Evolutionary conservation across 73 alveolate genomes (phyloP).

Genomic region (Blepharisma stoltei): DNA sequence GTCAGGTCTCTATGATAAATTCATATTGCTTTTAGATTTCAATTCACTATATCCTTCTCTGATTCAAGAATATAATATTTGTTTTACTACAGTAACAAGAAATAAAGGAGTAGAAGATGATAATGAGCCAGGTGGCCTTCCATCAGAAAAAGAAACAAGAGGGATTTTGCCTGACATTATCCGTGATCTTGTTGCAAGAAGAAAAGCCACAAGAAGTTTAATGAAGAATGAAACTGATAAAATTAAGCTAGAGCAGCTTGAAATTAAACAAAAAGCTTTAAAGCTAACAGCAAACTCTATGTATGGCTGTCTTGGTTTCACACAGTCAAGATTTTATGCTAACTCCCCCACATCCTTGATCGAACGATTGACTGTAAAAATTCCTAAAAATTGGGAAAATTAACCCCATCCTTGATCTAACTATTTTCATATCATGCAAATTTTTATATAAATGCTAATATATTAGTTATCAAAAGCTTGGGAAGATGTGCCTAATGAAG

Average conservation of each 20-base stretch:
- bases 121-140: constrained; percentile 47
- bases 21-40: constrained; percentile 96
- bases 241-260: constrained; percentile 69
- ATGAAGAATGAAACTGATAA: constrained; percentile 66
- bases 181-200: constrained; percentile 72
- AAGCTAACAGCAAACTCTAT: constrained; percentile 99
- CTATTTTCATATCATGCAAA: too few species aligned
- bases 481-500: too few species aligned
- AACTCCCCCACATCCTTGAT: too few species aligned
- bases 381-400: too few species aligned
- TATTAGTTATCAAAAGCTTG: too few species aligned
- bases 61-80: constrained; percentile 98
- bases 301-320: constrained; percentile 99
- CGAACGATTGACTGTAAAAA: too few species aligned
- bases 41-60: constrained; percentile 99
- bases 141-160: constrained; percentile 44
- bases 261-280: constrained; percentile 88
- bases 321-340: constrained; percentile 93
- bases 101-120: constrained; percentile 47
- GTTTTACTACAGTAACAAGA: constrained; percentile 97
- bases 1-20: constrained; percentile 95
- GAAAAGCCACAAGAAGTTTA: constrained; percentile 73
- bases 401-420: too few species aligned
- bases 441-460: too few species aligned
- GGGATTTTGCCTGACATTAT: constrained; percentile 89